phyloP scores from a whole-genome alignment of 2,329 filamentous ascomycete species.

The Colletotrichum brevisporum region DNA sequence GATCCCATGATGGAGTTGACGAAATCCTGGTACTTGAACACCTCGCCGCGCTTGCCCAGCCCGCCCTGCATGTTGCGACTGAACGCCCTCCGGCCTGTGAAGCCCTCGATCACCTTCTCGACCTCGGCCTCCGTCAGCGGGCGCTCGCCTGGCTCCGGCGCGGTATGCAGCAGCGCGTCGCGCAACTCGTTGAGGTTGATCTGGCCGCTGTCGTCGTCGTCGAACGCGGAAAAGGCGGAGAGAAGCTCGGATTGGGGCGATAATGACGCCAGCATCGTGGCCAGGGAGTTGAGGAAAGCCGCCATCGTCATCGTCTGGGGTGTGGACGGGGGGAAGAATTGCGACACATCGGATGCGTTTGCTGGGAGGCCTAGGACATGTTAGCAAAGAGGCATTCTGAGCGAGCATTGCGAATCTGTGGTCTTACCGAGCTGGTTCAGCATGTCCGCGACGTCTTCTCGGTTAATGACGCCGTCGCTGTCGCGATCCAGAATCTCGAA shows the following conservation, averaged over 20 bases:
- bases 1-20: slow-evolving; percentile 78
- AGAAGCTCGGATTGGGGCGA: slow-evolving; percentile 85
- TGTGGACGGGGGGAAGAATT: slow-evolving; percentile 84
- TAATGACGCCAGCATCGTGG: slow-evolving; percentile 79
- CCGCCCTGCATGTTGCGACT: slow-evolving; percentile 71
- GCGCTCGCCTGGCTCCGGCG: slow-evolving; percentile 79
- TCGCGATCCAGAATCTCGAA: slow-evolving; percentile 95
- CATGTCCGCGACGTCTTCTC: slow-evolving; percentile 90
- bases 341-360: slow-evolving; percentile 77
- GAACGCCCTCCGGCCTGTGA: slow-evolving; percentile 87
- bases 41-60: slow-evolving; percentile 80
- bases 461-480: slow-evolving; percentile 85
- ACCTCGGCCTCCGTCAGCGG: slow-evolving; percentile 80
- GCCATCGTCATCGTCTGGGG: slow-evolving; percentile 85
- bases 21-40: slow-evolving; percentile 96
- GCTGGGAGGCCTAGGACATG: slow-evolving; percentile 77
- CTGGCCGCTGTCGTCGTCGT: slow-evolving; percentile 95
- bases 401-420: neutral
- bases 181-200: slow-evolving; percentile 87
- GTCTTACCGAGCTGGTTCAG: slow-evolving; percentile 82
- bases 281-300: slow-evolving; percentile 86
- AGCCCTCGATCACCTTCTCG: slow-evolving; percentile 88
- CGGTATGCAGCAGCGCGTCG: slow-evolving; percentile 86
- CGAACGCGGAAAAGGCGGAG: slow-evolving; percentile 94
- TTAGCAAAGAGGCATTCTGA: slow-evolving; percentile 3